A percentile compares a stretch with the other conserved stretches of the same genome.
Evolutionary conservation across 1,284 basidiomycete species (phyloP).

Genomic region (Coniferiporia sulphurascens): DNA sequence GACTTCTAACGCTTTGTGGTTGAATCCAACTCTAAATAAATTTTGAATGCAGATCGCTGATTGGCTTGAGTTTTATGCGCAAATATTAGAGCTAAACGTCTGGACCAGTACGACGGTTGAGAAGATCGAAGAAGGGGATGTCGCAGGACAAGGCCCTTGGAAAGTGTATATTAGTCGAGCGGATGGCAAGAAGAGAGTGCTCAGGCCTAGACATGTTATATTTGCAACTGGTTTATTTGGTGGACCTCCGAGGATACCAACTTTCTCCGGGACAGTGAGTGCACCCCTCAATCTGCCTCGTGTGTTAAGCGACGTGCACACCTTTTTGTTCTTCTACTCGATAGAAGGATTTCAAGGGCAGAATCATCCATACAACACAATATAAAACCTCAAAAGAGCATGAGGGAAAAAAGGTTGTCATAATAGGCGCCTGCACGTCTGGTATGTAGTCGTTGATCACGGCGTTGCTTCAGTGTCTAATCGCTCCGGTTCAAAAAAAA

Average conservation of each 20-base stretch:
- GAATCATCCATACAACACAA: conserved; percentile 49
- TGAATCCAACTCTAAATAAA: background rate
- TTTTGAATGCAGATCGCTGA: conserved; percentile 45
- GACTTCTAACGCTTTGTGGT: conserved; percentile 19
- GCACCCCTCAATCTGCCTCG: background rate
- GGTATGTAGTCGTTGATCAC: conserved; percentile 29
- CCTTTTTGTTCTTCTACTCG: background rate
- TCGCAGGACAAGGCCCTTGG: conserved; percentile 30
- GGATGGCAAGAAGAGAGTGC: conserved; percentile 23
- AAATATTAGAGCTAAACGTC: conserved; percentile 57
- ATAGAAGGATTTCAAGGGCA: conserved; percentile 52
- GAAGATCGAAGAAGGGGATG: conserved; percentile 21
- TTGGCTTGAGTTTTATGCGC: conserved; percentile 65
- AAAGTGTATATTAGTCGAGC: conserved; percentile 28
- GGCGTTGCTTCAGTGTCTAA: background rate
- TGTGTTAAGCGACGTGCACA: too few relatives aligned
- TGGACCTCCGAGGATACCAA: conserved; percentile 30
- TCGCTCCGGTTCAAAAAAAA: background rate
- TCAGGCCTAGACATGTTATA: conserved; percentile 28
- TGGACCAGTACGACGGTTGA: conserved; percentile 49
- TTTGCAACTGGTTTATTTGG: conserved; percentile 35
- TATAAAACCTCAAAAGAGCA: conserved; percentile 47
- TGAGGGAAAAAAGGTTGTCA: conserved; percentile 52
- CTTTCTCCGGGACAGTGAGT: conserved; percentile 10
- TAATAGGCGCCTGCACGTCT: conserved; percentile 59